Evolutionary conservation across 176 grass and related monocot genomes (phyloP).

Genomic region (Phoenix roebelenii): DNA sequence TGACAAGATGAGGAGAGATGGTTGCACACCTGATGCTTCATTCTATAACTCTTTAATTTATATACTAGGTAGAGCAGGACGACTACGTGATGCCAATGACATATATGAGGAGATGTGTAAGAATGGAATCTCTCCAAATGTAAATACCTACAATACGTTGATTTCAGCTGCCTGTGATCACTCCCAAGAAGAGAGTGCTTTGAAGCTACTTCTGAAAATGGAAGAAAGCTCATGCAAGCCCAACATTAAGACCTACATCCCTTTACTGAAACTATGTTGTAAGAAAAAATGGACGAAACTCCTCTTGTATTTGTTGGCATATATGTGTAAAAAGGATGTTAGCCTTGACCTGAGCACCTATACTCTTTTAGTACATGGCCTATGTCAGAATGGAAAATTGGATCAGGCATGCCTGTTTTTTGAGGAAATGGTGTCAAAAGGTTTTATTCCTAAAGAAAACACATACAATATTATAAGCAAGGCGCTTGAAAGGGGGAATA

Average conservation of each 20-base stretch:
- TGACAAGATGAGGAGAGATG: conserved; percentile 50
- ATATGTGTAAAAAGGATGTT: conserved; percentile 73
- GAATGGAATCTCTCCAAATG: conserved; percentile 34
- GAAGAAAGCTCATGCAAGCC: conserved; percentile 54
- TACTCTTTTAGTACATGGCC: conserved; percentile 49
- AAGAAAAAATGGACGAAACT: conserved; percentile 58
- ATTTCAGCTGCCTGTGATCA: conserved; percentile 69
- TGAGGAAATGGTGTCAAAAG: conserved; percentile 69
- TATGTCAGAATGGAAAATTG: conserved; percentile 57
- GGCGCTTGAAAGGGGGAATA: conserved; percentile 43
- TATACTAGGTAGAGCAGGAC: conserved; percentile 48
- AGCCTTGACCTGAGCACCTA: conserved; percentile 67
- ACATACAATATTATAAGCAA: conserved; percentile 52
- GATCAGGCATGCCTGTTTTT: conserved; percentile 56
- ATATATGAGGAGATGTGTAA: conserved; percentile 46
- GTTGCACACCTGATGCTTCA: conserved; percentile 46
- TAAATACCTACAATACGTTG: conserved; percentile 61
- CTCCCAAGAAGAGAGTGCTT: conserved; percentile 42
- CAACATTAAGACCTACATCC: conserved; percentile 58
- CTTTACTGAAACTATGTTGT: conserved; percentile 75
- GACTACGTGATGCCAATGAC: conserved; percentile 39
- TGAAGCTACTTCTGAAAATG: conserved; percentile 64
- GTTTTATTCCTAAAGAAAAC: conserved; percentile 52
- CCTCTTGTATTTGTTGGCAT: conserved; percentile 49
- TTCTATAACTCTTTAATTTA: conserved; percentile 86